Evolutionary conservation across 2,329 filamentous ascomycete genomes (phyloP), one percentile per base, ranked within the genome.

Genomic region (Grosmannia serpens): DNA sequence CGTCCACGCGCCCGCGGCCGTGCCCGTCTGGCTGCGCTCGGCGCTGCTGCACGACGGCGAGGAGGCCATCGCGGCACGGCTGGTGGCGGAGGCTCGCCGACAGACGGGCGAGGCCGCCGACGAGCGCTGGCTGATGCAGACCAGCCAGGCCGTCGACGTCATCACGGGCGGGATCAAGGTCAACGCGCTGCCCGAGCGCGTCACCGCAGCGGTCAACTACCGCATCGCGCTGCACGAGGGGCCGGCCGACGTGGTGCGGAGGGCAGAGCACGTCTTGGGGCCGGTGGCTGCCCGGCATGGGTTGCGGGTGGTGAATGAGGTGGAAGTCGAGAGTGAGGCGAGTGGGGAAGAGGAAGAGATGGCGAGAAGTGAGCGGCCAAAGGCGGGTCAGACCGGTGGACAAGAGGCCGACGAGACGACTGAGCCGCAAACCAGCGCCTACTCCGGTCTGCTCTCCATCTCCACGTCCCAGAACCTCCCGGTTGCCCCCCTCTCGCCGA

Each of bases 141-240:
- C 83, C 0, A 83, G 82, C 0, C 75, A 81, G 33, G 79, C 84
- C 0, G 76, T 83, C 1, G 82, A 85, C 65, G 69, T 83, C 11
- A 82, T 88, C 61, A 65, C 67, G 10, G 85, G 85, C 3, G 85
- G 85, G 0, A 74, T 80, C 55, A 88, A 88, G 70, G 77, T 79
- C 66, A 88, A 88, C 62, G 83, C 84, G 0, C 75, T 88, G 44
- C 85, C 85, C 0, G 85, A 87, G 65, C 73, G 75, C 6, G 80
- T 77, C 0, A 72, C 70, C 0, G 70, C 80, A 0, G 75, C 78
- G 0, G 77, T 87, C 51, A 86, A 88, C 69, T 82, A 77, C 70
- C 81, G 75, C 64, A 75, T 82, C 1, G 79, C 81, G 29, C 73
- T 80, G 9, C 80, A 81, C 50, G 80, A 85, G 52, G 74, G 69